Conservation (phyloP, 1,284 basidiomycete genomes). For the Porodaedalea pini region DNA sequence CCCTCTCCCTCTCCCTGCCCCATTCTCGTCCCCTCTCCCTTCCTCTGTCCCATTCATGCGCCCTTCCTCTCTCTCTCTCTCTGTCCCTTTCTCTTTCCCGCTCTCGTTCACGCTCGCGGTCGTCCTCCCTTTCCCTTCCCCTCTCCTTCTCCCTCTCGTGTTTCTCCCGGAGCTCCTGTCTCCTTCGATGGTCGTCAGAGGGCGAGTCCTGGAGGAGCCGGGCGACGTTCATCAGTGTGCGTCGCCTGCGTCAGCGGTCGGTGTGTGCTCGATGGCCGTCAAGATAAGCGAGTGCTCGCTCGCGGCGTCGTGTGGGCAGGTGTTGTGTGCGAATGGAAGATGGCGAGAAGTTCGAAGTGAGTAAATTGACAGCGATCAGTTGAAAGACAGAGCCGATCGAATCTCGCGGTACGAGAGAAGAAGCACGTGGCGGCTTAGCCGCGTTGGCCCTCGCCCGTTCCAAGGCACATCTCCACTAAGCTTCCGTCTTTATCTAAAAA, state of each 20-base stretch:
- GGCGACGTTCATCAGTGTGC: constrained; percentile 61
- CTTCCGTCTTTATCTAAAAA: constrained; percentile 1
- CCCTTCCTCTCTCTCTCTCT: constrained; percentile 16
- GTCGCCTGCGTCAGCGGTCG: neutral
- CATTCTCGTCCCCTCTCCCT: constrained; percentile 3
- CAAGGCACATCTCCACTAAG: neutral
- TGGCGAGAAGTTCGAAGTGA: neutral
- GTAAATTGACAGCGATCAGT: constrained; percentile 6
- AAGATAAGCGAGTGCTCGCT: neutral
- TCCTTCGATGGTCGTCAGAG: constrained; percentile 40
- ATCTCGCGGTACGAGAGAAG: neutral
- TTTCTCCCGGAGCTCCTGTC: constrained; percentile 29
- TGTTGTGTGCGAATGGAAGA: constrained; percentile 10
- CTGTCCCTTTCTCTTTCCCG: constrained; percentile 13
- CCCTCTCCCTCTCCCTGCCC: constrained; percentile 12
- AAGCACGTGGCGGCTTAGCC: constrained; percentile 4
- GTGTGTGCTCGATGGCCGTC: neutral
- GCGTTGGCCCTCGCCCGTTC: neutral
- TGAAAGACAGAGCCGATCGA: neutral
- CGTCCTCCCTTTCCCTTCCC: constrained; percentile 12
- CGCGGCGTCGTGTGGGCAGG: neutral
- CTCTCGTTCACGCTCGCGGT: constrained; percentile 10
- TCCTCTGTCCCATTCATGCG: constrained; percentile 6
- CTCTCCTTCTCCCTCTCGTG: constrained; percentile 27
- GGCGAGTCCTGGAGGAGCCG: constrained; percentile 68